phyloP scores from a whole-genome alignment of 768 basidiomycete genomes.

The Lactarius pseudohatsudake region DNA sequence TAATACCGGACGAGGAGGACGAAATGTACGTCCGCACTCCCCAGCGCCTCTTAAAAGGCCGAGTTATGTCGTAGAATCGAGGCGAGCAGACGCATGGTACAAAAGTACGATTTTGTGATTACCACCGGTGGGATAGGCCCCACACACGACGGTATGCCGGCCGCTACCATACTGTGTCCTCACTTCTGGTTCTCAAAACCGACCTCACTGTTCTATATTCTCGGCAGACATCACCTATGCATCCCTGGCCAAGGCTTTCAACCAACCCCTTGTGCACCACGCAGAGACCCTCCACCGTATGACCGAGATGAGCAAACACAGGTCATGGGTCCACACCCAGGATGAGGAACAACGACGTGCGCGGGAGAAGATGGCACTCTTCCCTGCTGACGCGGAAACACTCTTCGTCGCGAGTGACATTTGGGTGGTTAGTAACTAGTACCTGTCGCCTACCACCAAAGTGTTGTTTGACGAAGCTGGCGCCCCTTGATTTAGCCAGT shows the following conservation, averaged over 20 bases:
- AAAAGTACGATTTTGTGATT: slow-evolving; percentile 84
- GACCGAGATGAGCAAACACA: slow-evolving; percentile 55
- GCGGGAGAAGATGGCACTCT: slow-evolving; percentile 85
- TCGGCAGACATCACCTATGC: slow-evolving; percentile 81
- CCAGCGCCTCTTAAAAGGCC: neutral
- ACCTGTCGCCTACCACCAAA: neutral
- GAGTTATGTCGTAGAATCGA: slow-evolving; percentile 56
- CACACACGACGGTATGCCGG: slow-evolving; percentile 76
- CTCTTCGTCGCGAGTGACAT: slow-evolving; percentile 77
- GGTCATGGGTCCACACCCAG: slow-evolving; percentile 59
- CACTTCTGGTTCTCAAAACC: neutral
- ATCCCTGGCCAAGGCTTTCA: slow-evolving; percentile 84
- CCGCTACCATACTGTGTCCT: neutral
- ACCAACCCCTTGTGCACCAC: slow-evolving; percentile 67
- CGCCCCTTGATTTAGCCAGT: slow-evolving; percentile 61
- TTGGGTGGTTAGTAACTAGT: slow-evolving; percentile 76
- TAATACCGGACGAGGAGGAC: slow-evolving; percentile 85
- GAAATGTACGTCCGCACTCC: slow-evolving; percentile 66
- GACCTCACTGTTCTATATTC: neutral
- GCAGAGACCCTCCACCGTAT: slow-evolving; percentile 76
- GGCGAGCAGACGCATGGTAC: slow-evolving; percentile 78
- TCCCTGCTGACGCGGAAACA: slow-evolving; percentile 76
- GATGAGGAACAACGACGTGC: slow-evolving; percentile 75
- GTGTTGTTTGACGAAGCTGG: neutral
- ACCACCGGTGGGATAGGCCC: slow-evolving; percentile 92